These are phyloP conservation scores for Wickerhamomyces sp. DNA, from an alignment of 1,139 yeast species.

Conservation along the genomic window DNA sequence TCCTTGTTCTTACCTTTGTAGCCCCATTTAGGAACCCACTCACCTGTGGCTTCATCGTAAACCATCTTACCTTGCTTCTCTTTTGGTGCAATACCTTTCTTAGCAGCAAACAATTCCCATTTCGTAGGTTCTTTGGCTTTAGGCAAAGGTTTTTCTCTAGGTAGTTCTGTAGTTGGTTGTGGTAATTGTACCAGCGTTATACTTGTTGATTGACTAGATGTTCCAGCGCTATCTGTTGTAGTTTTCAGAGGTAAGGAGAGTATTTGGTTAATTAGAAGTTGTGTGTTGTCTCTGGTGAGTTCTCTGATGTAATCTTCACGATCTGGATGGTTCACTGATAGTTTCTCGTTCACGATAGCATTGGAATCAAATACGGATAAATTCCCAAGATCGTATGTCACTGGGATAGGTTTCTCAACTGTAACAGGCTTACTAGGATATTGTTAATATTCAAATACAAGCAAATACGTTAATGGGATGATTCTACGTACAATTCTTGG, in stretches of 20 bases:
- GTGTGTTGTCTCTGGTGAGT: constrained; percentile 89
- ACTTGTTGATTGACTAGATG: constrained; percentile 58
- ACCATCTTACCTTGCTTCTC: constrained; percentile 88
- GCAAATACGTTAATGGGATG: background rate
- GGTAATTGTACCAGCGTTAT: constrained; percentile 85
- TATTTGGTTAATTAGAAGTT: constrained; percentile 83
- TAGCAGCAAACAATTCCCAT: constrained; percentile 96
- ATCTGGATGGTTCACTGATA: constrained; percentile 42
- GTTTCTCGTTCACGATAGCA: constrained; percentile 62
- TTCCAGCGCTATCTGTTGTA: constrained; percentile 67
- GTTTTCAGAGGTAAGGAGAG: constrained; percentile 83
- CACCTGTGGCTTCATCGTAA: constrained; percentile 81
- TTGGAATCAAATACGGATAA: constrained; percentile 82
- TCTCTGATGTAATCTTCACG: constrained; percentile 62
- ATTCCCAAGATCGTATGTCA: constrained; percentile 80
- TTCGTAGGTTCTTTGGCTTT: constrained; percentile 87
- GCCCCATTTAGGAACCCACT: constrained; percentile 99
- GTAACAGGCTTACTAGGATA: constrained; percentile 49
- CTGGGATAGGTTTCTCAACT: constrained; percentile 86
- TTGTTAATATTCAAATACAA: constrained; percentile 4
- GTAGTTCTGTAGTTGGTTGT: constrained; percentile 74
- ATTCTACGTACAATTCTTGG: constrained; percentile 8
- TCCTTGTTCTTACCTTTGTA: constrained; percentile 89
- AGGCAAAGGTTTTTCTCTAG: constrained; percentile 95
- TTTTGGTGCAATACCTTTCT: constrained; percentile 90